Conservation (phyloP, 495 filamentous ascomycete genomes). For the Filosporella fistucella region DNA sequence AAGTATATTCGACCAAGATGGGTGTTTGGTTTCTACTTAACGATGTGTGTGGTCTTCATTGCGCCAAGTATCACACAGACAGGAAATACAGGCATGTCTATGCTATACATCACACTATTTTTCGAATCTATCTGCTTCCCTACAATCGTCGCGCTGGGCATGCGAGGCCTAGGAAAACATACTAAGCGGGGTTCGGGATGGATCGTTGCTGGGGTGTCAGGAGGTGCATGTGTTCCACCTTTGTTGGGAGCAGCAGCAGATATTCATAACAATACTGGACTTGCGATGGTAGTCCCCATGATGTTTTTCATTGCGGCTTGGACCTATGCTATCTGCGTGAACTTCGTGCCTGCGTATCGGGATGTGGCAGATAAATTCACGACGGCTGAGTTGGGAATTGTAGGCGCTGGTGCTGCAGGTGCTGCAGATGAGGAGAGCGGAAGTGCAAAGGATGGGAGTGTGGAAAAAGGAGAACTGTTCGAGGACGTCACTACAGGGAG, state of each 20-base stretch:
- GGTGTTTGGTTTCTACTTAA: constrained; percentile 40
- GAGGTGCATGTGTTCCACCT: constrained; percentile 49
- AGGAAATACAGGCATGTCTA: constrained; percentile 44
- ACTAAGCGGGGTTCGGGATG: constrained; percentile 54
- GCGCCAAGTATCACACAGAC: constrained; percentile 25
- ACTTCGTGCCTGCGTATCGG: constrained; percentile 57
- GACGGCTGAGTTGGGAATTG: constrained; percentile 46
- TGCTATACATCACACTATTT: constrained; percentile 53
- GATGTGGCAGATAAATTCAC: constrained; percentile 56
- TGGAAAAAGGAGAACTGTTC: constrained; percentile 2
- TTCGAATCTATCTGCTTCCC: constrained; percentile 61
- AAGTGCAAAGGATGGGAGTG: constrained; percentile 24
- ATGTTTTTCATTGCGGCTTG: constrained; percentile 54
- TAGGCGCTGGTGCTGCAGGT: constrained; percentile 8
- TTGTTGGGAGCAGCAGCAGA: constrained; percentile 46
- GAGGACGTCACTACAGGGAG: neutral
- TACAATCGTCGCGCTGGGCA: constrained; percentile 58
- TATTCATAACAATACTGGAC: constrained; percentile 39
- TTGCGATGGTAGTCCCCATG: constrained; percentile 53
- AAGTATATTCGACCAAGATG: constrained; percentile 45
- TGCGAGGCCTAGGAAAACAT: constrained; percentile 54
- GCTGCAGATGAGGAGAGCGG: constrained; percentile 24
- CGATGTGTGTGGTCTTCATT: constrained; percentile 29
- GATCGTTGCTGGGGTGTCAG: constrained; percentile 54
- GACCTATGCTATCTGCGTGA: constrained; percentile 54